These are phyloP conservation scores for Petunia secreta DNA, from an alignment of 257 asterid species.

Conservation along the genomic window DNA sequence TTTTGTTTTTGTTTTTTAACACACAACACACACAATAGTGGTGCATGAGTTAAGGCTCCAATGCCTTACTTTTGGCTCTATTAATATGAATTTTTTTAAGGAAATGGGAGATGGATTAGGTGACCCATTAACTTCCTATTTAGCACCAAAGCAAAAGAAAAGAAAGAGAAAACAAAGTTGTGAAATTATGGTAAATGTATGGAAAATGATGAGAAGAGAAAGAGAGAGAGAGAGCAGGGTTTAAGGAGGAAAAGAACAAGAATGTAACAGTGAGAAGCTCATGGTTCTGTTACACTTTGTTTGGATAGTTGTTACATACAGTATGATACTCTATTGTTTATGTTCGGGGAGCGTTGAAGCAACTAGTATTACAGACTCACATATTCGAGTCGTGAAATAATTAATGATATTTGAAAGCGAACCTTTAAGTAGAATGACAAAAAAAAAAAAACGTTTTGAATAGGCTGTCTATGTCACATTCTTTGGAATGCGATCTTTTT, in stretches of 20 bases:
- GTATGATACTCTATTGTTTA: too few species aligned
- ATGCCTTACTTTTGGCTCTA: background rate
- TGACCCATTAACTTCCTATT: constrained; percentile 41
- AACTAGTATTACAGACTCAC: too few species aligned
- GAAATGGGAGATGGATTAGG: constrained; percentile 48
- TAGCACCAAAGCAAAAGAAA: constrained; percentile 24
- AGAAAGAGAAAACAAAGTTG: constrained; percentile 21
- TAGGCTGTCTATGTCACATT: too few species aligned
- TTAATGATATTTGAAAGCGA: too few species aligned
- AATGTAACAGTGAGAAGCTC: constrained; percentile 29
- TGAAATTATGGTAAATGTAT: constrained; percentile 30
- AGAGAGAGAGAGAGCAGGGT: constrained; percentile 22
- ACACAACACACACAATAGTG: background rate
- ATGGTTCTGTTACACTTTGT: background rate
- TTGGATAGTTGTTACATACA: too few species aligned
- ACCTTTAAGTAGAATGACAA: too few species aligned
- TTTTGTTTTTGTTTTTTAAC: too few species aligned
- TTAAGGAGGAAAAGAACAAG: constrained; percentile 38
- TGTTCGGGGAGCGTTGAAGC: too few species aligned
- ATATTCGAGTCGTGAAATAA: too few species aligned
- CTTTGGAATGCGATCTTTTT: too few species aligned
- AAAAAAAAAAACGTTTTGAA: too few species aligned
- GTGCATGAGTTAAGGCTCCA: constrained; percentile 23
- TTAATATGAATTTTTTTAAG: constrained; percentile 3
- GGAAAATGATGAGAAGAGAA: constrained; percentile 37